phyloP scores from a whole-genome alignment of 306 rosid species.

The Cucurbita maxima region DNA sequence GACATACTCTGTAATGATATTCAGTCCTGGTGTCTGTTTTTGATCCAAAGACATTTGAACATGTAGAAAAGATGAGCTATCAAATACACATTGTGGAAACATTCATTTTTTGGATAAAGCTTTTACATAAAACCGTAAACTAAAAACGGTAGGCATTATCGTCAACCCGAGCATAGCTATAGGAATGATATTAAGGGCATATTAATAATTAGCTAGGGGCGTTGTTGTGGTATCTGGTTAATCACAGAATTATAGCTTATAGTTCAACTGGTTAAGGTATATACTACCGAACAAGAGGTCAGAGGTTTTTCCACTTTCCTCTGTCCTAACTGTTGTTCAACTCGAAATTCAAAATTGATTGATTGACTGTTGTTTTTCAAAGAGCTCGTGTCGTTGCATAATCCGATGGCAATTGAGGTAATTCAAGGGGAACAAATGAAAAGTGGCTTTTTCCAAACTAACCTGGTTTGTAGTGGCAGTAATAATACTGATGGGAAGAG shows the following conservation, averaged over 20 bases:
- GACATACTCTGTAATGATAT: conserved; percentile 46
- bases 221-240: background rate
- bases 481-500: conserved; percentile 8
- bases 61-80: background rate
- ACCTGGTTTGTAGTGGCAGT: conserved; percentile 76
- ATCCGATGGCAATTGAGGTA: background rate
- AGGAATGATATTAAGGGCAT: background rate
- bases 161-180: background rate
- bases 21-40: conserved; percentile 43
- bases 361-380: background rate
- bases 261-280: background rate
- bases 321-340: no score
- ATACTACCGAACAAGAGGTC: background rate
- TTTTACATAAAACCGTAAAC: background rate
- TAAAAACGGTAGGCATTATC: background rate
- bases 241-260: no score
- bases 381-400: background rate
- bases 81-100: background rate
- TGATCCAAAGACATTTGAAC: background rate
- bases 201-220: background rate
- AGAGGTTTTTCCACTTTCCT: background rate
- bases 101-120: background rate
- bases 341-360: background rate
- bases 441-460: background rate
- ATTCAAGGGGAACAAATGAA: background rate